A percentile compares a stretch with the other conserved stretches of the same genome.
Conservation (phyloP, 2,329 filamentous ascomycete genomes). For the Cordyceps cateniannulata region DNA sequence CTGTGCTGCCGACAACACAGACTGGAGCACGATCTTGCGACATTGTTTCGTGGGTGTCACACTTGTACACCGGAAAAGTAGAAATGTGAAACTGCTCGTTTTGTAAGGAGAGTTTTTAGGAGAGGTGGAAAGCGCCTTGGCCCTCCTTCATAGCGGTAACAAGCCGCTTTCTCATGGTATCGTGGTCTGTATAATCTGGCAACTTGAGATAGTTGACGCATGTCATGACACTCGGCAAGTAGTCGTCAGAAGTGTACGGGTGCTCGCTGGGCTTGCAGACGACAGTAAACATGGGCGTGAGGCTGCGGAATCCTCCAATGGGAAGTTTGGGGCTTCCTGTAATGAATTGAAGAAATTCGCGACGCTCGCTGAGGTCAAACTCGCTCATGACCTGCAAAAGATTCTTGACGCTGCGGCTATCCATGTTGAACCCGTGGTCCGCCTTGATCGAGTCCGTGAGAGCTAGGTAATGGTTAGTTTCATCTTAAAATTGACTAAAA, state of each 20-base stretch:
- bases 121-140: conserved; percentile 95
- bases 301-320: conserved; percentile 94
- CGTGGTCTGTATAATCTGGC: conserved; percentile 80
- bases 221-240: conserved; percentile 99
- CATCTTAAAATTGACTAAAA: neutral
- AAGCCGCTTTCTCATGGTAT: conserved; percentile 71
- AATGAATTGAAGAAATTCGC: conserved; percentile 95
- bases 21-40: neutral
- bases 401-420: conserved; percentile 92
- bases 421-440: conserved; percentile 97
- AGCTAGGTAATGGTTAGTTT: conserved; percentile 43
- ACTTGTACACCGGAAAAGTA: neutral
- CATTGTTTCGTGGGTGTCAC: neutral
- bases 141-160: conserved; percentile 87
- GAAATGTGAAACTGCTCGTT: neutral
- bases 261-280: conserved; percentile 98
- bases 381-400: conserved; percentile 92
- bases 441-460: conserved; percentile 98
- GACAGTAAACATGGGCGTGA: conserved; percentile 98
- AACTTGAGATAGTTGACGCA: conserved; percentile 99
- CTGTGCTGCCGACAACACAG: neutral
- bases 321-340: conserved; percentile 97
- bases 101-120: conserved; percentile 38
- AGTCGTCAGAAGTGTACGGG: conserved; percentile 90
- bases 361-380: conserved; percentile 64